Evolutionary conservation across 108 stramenopile species (phyloP), one percentile per base, ranked within the genome.

Genomic region (Aurantiochytrium sp.): DNA sequence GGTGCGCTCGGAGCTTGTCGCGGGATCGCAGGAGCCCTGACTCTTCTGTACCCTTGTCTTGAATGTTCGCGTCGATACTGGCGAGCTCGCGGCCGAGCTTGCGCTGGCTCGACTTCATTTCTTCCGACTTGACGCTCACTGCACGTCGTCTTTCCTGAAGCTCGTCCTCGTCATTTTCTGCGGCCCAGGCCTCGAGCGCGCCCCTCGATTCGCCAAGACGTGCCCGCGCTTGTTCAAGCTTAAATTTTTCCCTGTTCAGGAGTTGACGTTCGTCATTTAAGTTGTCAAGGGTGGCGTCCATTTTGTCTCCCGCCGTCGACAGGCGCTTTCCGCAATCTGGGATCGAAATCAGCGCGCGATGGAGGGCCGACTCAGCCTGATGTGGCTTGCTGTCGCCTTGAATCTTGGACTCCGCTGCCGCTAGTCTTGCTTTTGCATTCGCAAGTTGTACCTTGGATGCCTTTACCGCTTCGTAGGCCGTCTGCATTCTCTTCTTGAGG

Each of bases 261-360:
- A 29, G 10, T 43, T 42, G 88, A 25, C 88, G 55, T 69, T 90
- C 58, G 18, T 87, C 73, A 89, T 93, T 94, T 51, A 96, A 88
- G 4, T 71, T 64, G 12, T 94, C 60, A 29, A 90, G 89, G 18
- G 95, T 92, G 42, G 90, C 89, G 29, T 89, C 90, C 89, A 94
- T 95, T 72, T 96, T 94, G 89, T 96, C 44, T 5, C 23, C 59
- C 16, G 23, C 23, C n/a, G n/a, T 5, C 16, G n/a, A 5, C n/a
- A 60, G 5, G 43, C 44, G 42, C 8, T 71, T 4, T 43, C 0
- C 5, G 12, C 29, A 16, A 8, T 8, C 29, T 43, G 69, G 25
- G 69, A 44, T 35, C 25, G 35, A 35, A 8, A 29, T 6, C 69
- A 5, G 12, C 43, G 29, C 14, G 29, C 29, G 12, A 6, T 71